A percentile compares a stretch with the other conserved stretches of the same genome.
Evolutionary conservation across 2,329 filamentous ascomycete genomes (phyloP).

Genomic region (Calonectria hawksworthii): DNA sequence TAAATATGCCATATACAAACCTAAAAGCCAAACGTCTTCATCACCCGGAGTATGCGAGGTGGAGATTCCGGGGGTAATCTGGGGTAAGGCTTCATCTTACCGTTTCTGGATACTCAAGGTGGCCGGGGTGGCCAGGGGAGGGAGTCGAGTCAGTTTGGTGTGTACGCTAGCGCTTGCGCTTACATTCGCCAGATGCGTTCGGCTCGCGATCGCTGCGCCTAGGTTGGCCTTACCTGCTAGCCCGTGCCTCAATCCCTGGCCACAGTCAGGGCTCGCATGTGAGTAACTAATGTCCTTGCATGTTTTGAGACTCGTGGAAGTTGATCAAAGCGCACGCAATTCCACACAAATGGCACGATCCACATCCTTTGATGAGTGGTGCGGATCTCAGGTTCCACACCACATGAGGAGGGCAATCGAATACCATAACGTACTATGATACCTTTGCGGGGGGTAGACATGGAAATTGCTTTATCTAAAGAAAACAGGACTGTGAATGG

Average conservation of each 20-base stretch:
- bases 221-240: neutral
- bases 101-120: neutral
- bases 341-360: no score
- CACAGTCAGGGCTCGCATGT: neutral
- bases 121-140: neutral
- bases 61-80: neutral
- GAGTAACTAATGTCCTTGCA: no score
- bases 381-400: no score
- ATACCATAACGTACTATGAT: no score
- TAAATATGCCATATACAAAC: neutral
- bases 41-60: neutral
- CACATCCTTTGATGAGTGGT: no score
- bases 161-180: neutral
- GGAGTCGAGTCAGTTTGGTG: neutral
- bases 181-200: neutral
- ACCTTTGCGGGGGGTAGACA: no score
- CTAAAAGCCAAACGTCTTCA: neutral
- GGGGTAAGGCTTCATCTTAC: neutral
- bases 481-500: no score
- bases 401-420: no score
- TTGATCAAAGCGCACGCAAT: no score
- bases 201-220: neutral
- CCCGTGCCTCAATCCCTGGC: neutral
- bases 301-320: no score
- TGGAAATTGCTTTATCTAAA: no score